Evolutionary conservation across 495 filamentous ascomycete species (phyloP).

Genomic region (Penicillium herquei): DNA sequence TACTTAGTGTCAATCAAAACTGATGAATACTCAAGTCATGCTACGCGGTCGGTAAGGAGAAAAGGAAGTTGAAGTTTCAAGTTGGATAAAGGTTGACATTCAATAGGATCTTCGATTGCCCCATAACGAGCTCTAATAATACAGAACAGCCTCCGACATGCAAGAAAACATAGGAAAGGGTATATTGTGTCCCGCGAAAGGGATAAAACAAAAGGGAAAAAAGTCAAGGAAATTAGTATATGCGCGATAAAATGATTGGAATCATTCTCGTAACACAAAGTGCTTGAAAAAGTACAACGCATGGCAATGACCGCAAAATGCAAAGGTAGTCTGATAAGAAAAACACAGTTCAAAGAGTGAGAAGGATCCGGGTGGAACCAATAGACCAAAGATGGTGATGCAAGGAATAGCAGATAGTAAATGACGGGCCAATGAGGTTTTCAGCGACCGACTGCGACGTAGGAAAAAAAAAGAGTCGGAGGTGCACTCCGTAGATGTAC

Average conservation of each 20-base stretch:
- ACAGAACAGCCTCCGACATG: background rate
- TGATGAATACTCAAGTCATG: too few species aligned
- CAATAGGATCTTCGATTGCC: too few species aligned
- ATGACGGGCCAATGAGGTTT: background rate
- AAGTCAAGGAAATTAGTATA: conserved; percentile 2
- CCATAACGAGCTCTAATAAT: background rate
- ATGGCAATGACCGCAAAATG: background rate
- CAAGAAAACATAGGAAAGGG: conserved; percentile 6
- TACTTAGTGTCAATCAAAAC: too few species aligned
- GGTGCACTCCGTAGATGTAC: too few species aligned
- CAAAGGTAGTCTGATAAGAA: background rate
- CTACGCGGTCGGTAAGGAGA: too few species aligned
- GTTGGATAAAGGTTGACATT: too few species aligned
- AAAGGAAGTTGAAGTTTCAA: too few species aligned
- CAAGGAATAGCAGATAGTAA: background rate
- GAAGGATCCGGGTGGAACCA: background rate
- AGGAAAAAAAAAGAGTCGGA: too few species aligned
- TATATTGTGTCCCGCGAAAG: conserved; percentile 4
- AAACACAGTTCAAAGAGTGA: background rate
- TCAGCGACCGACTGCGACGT: background rate
- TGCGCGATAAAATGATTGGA: background rate
- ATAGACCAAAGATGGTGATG: background rate
- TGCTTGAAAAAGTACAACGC: background rate
- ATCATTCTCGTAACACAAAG: background rate
- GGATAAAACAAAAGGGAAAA: background rate